Conservation (phyloP, 1,284 basidiomycete species). For the Tetrapyrgos nigripes region DNA sequence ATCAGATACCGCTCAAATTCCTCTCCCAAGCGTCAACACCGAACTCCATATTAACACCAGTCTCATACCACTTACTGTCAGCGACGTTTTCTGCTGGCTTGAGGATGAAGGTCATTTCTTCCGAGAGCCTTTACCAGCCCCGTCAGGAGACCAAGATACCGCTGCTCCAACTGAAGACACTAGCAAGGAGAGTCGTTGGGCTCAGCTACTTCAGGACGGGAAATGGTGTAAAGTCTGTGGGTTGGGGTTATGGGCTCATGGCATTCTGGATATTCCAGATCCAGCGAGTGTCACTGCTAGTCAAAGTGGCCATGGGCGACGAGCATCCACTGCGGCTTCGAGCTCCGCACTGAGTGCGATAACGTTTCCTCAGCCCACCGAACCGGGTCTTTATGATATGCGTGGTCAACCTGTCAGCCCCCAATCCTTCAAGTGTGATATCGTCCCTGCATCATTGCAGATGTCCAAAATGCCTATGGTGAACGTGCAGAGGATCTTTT, state of each 20-base stretch:
- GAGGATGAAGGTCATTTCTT: conserved; percentile 57
- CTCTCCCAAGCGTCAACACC: conserved; percentile 18
- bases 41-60: conserved; percentile 19
- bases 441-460: conserved; percentile 10
- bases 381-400: background rate
- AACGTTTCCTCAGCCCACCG: background rate
- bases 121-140: conserved; percentile 24
- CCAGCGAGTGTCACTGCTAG: background rate
- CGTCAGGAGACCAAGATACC: conserved; percentile 18
- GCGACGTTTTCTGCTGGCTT: conserved; percentile 67
- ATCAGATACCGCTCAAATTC: background rate
- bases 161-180: conserved; percentile 7
- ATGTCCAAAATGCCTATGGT: conserved; percentile 25
- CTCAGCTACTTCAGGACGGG: conserved; percentile 10
- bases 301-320: background rate
- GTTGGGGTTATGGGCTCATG: conserved; percentile 14
- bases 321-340: background rate
- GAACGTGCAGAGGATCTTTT: conserved; percentile 18
- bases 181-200: background rate
- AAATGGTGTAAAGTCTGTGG: conserved; percentile 21
- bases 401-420: background rate
- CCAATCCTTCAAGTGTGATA: conserved; percentile 12
- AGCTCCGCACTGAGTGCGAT: background rate
- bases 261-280: background rate
- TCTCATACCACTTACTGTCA: conserved; percentile 48